phyloP scores from a whole-genome alignment of 2,329 filamentous ascomycete genomes.

The Claviceps humidiphila region DNA sequence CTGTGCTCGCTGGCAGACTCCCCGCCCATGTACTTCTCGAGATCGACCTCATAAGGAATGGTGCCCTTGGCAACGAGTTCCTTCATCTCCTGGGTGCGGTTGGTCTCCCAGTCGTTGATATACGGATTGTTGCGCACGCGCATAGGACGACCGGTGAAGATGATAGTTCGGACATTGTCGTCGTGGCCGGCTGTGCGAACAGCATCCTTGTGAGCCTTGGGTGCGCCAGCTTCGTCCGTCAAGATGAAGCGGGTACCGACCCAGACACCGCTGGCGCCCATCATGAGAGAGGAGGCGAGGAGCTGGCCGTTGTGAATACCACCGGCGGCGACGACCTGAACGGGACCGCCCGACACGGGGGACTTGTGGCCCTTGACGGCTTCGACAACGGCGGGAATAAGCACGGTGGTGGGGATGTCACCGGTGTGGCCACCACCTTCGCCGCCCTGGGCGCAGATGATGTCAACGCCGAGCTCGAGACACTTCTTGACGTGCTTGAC shows the following conservation, averaged over 20 bases:
- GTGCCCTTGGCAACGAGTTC: constrained; percentile 77
- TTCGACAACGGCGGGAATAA: constrained; percentile 85
- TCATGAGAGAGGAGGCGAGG: constrained; percentile 79
- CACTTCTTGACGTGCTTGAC: constrained; percentile 98
- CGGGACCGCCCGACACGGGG: constrained; percentile 72
- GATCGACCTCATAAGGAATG: constrained; percentile 87
- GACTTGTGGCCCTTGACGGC: constrained; percentile 70
- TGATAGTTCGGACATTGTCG: constrained; percentile 93
- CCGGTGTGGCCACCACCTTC: constrained; percentile 96
- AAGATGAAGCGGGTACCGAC: constrained; percentile 94
- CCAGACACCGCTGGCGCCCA: constrained; percentile 89
- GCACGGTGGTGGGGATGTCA: constrained; percentile 78
- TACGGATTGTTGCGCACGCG: constrained; percentile 90
- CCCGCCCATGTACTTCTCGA: constrained; percentile 61
- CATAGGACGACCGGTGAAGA: constrained; percentile 93
- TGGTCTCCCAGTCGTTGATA: constrained; percentile 91
- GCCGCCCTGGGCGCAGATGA: constrained; percentile 96
- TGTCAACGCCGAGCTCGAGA: constrained; percentile 79
- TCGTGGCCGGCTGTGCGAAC: constrained; percentile 85
- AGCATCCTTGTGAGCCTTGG: constrained; percentile 87
- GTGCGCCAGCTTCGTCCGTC: constrained; percentile 84
- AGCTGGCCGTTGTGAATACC: constrained; percentile 89
- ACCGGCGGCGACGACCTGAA: constrained; percentile 86
- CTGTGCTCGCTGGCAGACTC: constrained; percentile 47
- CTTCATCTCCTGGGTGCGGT: constrained; percentile 83